phyloP scores from a whole-genome alignment of 2,329 filamentous ascomycete species.

The Phyllosticta citriasiana region DNA sequence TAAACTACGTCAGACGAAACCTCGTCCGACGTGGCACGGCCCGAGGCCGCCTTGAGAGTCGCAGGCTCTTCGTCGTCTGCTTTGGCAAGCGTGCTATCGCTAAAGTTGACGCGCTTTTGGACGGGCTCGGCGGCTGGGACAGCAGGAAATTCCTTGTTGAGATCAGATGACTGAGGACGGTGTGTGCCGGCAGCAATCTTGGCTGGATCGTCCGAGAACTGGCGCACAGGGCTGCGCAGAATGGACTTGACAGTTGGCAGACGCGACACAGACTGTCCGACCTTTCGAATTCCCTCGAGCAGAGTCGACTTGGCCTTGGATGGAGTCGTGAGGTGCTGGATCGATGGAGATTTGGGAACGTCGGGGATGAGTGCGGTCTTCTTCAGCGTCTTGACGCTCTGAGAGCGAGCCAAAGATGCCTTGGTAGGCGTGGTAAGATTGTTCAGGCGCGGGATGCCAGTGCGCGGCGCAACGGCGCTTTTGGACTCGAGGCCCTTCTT shows the following conservation, averaged over 20 bases:
- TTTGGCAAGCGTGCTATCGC: constrained; percentile 46
- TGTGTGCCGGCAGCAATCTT: constrained; percentile 54
- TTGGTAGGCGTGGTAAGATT: constrained; percentile 68
- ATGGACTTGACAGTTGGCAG: constrained; percentile 51
- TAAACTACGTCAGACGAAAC: constrained; percentile 22
- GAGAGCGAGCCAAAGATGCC: constrained; percentile 55
- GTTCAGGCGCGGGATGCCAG: constrained; percentile 36
- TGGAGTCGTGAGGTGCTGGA: constrained; percentile 37
- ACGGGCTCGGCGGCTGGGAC: constrained; percentile 56
- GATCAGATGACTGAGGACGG: constrained; percentile 33
- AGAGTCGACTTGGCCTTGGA: constrained; percentile 29
- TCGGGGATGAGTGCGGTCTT: constrained; percentile 45
- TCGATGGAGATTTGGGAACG: constrained; percentile 40
- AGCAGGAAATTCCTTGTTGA: constrained; percentile 45
- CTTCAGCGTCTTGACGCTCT: constrained; percentile 40
- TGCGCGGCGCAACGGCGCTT: constrained; percentile 29
- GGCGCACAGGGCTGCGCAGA: constrained; percentile 48
- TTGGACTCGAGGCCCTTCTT: constrained; percentile 40
- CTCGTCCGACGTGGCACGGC: constrained; percentile 23
- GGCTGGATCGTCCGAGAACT: constrained; percentile 48
- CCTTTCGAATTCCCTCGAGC: constrained; percentile 26
- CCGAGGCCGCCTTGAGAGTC: constrained; percentile 20
- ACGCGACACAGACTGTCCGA: constrained; percentile 40
- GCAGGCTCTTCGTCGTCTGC: constrained; percentile 17
- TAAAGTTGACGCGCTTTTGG: constrained; percentile 76